Evolutionary conservation across 2,329 filamentous ascomycete species (phyloP), one percentile per base, ranked within the genome.

Genomic region (Coniochaeta sp.): DNA sequence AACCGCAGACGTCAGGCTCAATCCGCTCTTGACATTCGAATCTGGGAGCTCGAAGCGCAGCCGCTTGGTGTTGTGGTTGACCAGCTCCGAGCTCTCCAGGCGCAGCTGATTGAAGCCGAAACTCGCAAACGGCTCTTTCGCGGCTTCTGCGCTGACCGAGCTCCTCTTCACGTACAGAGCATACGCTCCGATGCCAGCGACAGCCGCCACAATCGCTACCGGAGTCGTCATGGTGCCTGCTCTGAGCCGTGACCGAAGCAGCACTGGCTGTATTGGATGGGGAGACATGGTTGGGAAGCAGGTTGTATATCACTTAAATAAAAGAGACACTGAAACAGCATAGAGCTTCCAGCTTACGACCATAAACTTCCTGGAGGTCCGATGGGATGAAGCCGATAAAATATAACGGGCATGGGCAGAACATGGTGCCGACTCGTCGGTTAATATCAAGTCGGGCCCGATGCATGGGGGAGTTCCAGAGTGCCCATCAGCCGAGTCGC

Each of bases 21-120:
- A 69, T 1, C 84, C 84, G 59, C 76, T 82, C 10, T 76, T 65
- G 0, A 75, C 73, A 38, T 76, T 72, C 2, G 74, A 66, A 16
- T 79, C 74, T 0, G 82, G 81, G 7, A 86, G 72, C 61, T 79
- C 78, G 62, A 87, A 87, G 3, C 81, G 75, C 59, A 87, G 68
- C 17, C 74, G 75, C 70, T 84, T 86, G 12, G 82, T 84, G 66
- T 87, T 81, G 69, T 84, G 82, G 65, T 81, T 86, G 62, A 86
- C 77, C 36, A 71, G 63, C 65, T 84, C 78, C 12, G 76, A 72
- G 63, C 79, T 82, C 60, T 83, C 73, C 2, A 87, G 72, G 24
- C 73, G 73, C 9, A 86, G 70, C 3, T 74, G 77, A 3, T 78
- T 71, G 65, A 83, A 79, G 57, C 68, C 68, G 42, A 72, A 68